Conservation (phyloP, 192 early-diverging fungal genomes). For the Lobosporangium transversale region DNA sequence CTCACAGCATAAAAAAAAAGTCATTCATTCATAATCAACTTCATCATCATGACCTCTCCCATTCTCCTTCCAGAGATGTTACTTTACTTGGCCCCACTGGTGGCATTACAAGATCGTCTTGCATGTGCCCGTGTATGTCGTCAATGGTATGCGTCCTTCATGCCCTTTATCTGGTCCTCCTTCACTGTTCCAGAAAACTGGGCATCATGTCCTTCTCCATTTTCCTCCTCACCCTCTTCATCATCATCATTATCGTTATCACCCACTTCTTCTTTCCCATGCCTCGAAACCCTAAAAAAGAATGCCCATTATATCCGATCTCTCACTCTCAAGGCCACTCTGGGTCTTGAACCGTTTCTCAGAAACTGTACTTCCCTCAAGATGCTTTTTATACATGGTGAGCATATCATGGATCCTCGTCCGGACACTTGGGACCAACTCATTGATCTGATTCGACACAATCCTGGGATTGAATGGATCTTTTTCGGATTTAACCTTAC, state of each 20-base stretch:
- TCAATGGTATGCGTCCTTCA: slow-evolving; percentile 24
- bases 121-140: slow-evolving; percentile 12
- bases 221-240: no score
- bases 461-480: slow-evolving; percentile 32
- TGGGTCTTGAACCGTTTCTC: slow-evolving; percentile 26
- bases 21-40: no score
- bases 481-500: slow-evolving; percentile 23
- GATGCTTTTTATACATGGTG: slow-evolving; percentile 11
- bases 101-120: slow-evolving; percentile 6
- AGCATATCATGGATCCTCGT: neutral
- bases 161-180: slow-evolving; percentile 5
- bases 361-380: slow-evolving; percentile 16
- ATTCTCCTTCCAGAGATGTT: slow-evolving; percentile 32
- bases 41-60: slow-evolving; percentile 5
- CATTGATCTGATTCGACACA: slow-evolving; percentile 15
- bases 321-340: slow-evolving; percentile 10
- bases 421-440: slow-evolving; percentile 19
- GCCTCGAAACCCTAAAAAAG: slow-evolving; percentile 7
- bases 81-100: slow-evolving; percentile 9
- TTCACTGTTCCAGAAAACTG: slow-evolving; percentile 11
- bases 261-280: no score
- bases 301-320: slow-evolving; percentile 17
- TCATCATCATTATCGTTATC: no score
- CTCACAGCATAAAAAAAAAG: no score
- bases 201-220: neutral